These are phyloP conservation scores for Talaromyces sp. DNA, from an alignment of 2,329 filamentous ascomycete species.

Conservation along the genomic window DNA sequence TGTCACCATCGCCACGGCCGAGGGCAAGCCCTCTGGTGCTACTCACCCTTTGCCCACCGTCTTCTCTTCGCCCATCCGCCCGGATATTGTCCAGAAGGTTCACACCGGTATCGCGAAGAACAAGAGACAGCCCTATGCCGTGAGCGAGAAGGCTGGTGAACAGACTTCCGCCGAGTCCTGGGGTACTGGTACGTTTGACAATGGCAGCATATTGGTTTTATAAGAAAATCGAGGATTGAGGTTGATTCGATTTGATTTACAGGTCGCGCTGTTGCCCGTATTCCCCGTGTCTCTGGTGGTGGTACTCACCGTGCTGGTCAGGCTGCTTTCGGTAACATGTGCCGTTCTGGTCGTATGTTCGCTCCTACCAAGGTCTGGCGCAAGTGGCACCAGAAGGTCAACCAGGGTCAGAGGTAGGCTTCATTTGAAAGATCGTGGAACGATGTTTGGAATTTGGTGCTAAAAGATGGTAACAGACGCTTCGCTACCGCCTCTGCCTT, in stretches of 20 bases:
- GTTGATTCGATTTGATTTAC: constrained; percentile 10
- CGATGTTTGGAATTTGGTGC: not conserved
- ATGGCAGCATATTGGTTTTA: constrained; percentile 8
- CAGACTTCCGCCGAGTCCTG: constrained; percentile 99
- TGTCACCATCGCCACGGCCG: constrained; percentile 93
- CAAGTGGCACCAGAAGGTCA: constrained; percentile 99
- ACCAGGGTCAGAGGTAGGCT: constrained; percentile 89
- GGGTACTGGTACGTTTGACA: constrained; percentile 81
- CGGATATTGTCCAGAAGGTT: constrained; percentile 93
- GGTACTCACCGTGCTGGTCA: constrained; percentile 99
- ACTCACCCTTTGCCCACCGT: constrained; percentile 92
- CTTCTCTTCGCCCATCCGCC: constrained; percentile 95
- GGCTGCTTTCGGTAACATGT: constrained; percentile 99
- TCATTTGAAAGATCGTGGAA: not conserved
- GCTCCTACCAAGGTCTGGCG: constrained; percentile 99
- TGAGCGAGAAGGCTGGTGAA: constrained; percentile 99
- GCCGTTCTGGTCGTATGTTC: constrained; percentile 99
- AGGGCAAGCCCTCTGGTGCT: constrained; percentile 86
- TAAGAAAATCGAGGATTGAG: constrained; percentile 10
- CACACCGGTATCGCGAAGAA: constrained; percentile 99
- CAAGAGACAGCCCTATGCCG: constrained; percentile 98
- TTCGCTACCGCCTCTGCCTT: constrained; percentile 97
- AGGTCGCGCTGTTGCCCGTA: constrained; percentile 99
- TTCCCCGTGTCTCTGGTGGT: constrained; percentile 99
- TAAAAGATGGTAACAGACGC: constrained; percentile 53